These are phyloP conservation scores for Kwoniella sp. DNA, from an alignment of 768 basidiomycete genomes.

Conservation along the genomic window DNA sequence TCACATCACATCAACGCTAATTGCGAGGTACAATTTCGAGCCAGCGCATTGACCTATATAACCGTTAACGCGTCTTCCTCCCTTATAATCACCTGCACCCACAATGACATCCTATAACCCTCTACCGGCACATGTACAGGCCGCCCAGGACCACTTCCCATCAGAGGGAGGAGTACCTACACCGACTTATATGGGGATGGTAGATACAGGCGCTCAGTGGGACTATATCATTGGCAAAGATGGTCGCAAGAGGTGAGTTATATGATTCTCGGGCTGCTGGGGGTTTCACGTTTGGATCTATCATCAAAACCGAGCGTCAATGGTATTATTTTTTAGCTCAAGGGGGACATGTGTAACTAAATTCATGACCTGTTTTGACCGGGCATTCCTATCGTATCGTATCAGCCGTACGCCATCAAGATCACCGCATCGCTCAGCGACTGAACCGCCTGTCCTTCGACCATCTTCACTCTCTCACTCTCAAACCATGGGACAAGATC, in stretches of 20 bases:
- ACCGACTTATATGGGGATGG: slow-evolving; percentile 49
- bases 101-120: slow-evolving; percentile 48
- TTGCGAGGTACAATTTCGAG: too few species aligned
- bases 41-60: too few species aligned
- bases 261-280: too few species aligned
- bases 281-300: too few species aligned
- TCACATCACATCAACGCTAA: too few species aligned
- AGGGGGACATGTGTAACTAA: neutral
- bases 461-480: slow-evolving; percentile 23
- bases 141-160: slow-evolving; percentile 37
- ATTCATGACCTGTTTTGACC: neutral
- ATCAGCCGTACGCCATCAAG: slow-evolving; percentile 38
- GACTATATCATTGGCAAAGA: slow-evolving; percentile 46
- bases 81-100: too few species aligned
- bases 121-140: slow-evolving; percentile 40
- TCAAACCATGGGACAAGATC: slow-evolving; percentile 2
- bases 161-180: slow-evolving; percentile 32
- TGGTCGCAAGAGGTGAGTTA: slow-evolving; percentile 46
- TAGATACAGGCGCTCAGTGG: slow-evolving; percentile 53
- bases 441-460: slow-evolving; percentile 23
- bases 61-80: too few species aligned
- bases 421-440: slow-evolving; percentile 34
- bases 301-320: slow-evolving; percentile 7
- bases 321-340: neutral
- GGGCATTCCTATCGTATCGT: neutral